phyloP scores from a whole-genome alignment of 768 basidiomycete species.

The Mycena kentingensis region DNA sequence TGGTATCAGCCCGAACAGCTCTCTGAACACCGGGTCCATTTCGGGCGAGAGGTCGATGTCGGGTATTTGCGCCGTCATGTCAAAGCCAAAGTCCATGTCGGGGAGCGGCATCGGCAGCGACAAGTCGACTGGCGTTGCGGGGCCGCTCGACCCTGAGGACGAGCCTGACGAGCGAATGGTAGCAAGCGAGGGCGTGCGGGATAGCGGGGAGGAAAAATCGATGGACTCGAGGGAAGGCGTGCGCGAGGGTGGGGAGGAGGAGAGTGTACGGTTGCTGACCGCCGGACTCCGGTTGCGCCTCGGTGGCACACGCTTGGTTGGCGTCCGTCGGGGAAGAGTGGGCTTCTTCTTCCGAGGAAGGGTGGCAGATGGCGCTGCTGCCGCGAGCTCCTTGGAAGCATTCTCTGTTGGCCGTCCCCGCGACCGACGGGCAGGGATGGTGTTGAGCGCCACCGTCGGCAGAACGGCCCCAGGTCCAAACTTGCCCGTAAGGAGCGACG shows the following conservation, averaged over 20 bases:
- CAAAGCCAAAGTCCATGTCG: too few species aligned
- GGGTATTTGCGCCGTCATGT: too few species aligned
- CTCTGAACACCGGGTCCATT: too few species aligned
- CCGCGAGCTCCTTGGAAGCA: conserved; percentile 5
- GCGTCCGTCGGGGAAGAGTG: background rate
- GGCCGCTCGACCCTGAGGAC: conserved; percentile 18
- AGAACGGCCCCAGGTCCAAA: background rate
- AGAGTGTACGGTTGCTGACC: background rate
- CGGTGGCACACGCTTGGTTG: conserved; percentile 2
- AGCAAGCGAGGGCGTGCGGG: conserved; percentile 16
- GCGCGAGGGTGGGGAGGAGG: conserved; percentile 14
- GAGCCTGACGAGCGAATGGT: conserved; percentile 4
- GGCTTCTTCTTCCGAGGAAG: conserved; percentile 15
- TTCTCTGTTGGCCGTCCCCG: background rate
- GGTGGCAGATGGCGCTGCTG: conserved; percentile 21
- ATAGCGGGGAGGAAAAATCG: conserved; percentile 11
- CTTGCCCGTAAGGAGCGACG: conserved; percentile 11
- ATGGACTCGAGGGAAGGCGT: conserved; percentile 17
- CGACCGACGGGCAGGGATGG: conserved; percentile 6
- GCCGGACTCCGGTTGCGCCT: conserved; percentile 10
- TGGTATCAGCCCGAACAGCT: too few species aligned
- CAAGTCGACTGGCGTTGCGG: conserved; percentile 14
- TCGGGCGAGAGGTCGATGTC: too few species aligned
- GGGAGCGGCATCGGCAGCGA: conserved; percentile 10
- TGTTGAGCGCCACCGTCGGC: conserved; percentile 13